Evolutionary conservation across 257 asterid genomes (phyloP).

Genomic region (Solanum pimpinellifolium): DNA sequence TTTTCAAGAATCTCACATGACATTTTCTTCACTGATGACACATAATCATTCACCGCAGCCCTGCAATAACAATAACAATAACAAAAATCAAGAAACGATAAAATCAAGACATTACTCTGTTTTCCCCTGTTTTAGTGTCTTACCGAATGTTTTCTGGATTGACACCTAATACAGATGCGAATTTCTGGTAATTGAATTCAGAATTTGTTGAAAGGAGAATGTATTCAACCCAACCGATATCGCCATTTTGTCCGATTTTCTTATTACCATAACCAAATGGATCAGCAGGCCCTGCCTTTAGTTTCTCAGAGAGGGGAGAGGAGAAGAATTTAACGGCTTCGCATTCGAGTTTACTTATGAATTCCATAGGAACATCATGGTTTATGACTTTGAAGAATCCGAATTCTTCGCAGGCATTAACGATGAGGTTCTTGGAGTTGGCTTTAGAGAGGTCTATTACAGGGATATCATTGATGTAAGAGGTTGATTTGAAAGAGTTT

Average conservation of each 20-base stretch:
- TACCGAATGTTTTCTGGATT: slow-evolving; percentile 2
- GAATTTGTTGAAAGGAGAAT: slow-evolving; percentile 4
- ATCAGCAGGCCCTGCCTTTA: slow-evolving; percentile 3
- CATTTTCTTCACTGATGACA: slow-evolving; percentile 11
- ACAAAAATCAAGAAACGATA: neutral
- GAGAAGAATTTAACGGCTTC: slow-evolving; percentile 9
- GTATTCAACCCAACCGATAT: slow-evolving; percentile 21
- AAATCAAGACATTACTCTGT: neutral
- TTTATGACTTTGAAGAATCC: slow-evolving; percentile 15
- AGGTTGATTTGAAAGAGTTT: neutral
- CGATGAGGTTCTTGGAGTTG: slow-evolving; percentile 4
- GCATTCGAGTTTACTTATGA: neutral
- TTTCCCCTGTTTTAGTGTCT: neutral
- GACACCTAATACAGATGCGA: neutral
- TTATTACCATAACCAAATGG: slow-evolving; percentile 18
- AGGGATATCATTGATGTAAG: neutral
- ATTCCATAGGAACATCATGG: slow-evolving; percentile 4
- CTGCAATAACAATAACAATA: neutral
- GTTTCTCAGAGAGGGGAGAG: slow-evolving; percentile 2
- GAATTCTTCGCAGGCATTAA: slow-evolving; percentile 13
- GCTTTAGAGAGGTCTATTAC: slow-evolving; percentile 9
- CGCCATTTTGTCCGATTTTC: slow-evolving; percentile 12
- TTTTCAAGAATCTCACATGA: slow-evolving; percentile 13
- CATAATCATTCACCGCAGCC: slow-evolving; percentile 1
- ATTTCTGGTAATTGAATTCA: neutral